Percentiles rank a stretch among this genome's conserved stretches.
phyloP scores from a whole-genome alignment of 1,284 basidiomycete genomes.

The Sporisorium iseilematis-ciliati region DNA sequence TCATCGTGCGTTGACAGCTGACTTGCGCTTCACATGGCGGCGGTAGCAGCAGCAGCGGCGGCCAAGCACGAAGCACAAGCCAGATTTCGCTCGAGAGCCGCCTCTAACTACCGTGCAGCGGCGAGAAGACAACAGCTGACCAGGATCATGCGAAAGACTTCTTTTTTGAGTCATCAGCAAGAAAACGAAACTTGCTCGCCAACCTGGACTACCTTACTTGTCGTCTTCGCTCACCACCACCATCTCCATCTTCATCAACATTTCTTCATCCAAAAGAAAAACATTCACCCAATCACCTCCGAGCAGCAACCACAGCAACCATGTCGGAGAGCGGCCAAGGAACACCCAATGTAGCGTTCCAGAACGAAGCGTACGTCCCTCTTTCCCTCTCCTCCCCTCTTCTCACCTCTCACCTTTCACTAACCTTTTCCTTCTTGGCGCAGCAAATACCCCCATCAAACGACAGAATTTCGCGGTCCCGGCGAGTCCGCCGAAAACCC shows the following conservation, averaged over 20 bases:
- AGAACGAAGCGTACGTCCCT: slow-evolving; percentile 52
- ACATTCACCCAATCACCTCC: not conserved
- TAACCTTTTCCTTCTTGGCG: not conserved
- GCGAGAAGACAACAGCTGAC: not conserved
- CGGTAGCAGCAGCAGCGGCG: not conserved
- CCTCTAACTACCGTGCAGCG: not conserved
- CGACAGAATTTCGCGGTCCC: slow-evolving; percentile 42
- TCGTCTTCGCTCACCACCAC: not conserved
- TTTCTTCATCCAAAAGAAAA: not conserved
- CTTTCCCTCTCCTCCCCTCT: not conserved
- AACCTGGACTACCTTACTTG: no score
- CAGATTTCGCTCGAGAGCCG: not conserved
- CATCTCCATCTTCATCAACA: not conserved
- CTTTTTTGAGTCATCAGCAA: not conserved
- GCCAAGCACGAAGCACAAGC: no score
- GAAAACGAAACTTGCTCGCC: not conserved
- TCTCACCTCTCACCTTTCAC: not conserved
- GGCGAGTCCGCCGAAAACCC: slow-evolving; percentile 49
- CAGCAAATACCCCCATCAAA: slow-evolving; percentile 49
- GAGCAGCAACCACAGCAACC: not conserved
- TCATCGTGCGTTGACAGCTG: slow-evolving; percentile 27
- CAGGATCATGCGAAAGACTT: not conserved
- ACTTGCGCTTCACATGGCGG: slow-evolving; percentile 26
- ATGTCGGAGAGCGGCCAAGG: slow-evolving; percentile 11
- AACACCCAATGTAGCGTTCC: slow-evolving; percentile 51